Base-by-base conservation (phyloP, 106 monocot genomes). In the Dendrobium officinale region DNA sequence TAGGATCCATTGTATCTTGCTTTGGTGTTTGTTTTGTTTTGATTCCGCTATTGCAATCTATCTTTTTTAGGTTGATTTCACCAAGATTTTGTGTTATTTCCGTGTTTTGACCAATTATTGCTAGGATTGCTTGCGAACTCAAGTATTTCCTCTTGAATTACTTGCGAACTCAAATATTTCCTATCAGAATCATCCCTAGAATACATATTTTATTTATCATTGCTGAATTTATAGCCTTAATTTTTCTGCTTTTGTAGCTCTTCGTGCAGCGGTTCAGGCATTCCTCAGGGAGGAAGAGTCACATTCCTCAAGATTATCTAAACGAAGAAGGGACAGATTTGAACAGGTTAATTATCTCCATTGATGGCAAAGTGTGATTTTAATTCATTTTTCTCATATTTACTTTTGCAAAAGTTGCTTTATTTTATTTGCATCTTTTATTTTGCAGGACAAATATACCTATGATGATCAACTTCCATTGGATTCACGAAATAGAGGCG, bases 261-360 rank as follows among this genome's bases (percentile, higher is more conserved):
- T 96, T 68, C 93, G 93, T 51, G 78, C 86, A 79, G 93, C 96
- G 47, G 96, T 96, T 81, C 89, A 91, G 79, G 96, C 96, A 84
- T 96, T 91, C 73, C 85, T 24, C 20, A 85, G 89, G 26, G 96
- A 96, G 84, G 93, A 93, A 81, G 91, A 89, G 76, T 77, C 85
- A 42, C 91, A 91, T 19, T 83, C 74, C 42, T 73, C 45, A 43
- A 90, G 78, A 82, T 55, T 85, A 43, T 77, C 82, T 3, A 95
- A 87, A 79, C 91, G 91, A 88, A 89, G 80, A 89, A 90, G 88
- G 87, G 91, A 93, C 5, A 86, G 87, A 70, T 80, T 81, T 74
- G 96, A 90, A 77, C 93, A 86, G 88, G 96, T 93, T 47, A 42
- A 3, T 16, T 47, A 51, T 81, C 40, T 56, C 49, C 11, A 51